Base-by-base conservation (phyloP, 768 basidiomycete species). In the Tulasnella sp. region DNA sequence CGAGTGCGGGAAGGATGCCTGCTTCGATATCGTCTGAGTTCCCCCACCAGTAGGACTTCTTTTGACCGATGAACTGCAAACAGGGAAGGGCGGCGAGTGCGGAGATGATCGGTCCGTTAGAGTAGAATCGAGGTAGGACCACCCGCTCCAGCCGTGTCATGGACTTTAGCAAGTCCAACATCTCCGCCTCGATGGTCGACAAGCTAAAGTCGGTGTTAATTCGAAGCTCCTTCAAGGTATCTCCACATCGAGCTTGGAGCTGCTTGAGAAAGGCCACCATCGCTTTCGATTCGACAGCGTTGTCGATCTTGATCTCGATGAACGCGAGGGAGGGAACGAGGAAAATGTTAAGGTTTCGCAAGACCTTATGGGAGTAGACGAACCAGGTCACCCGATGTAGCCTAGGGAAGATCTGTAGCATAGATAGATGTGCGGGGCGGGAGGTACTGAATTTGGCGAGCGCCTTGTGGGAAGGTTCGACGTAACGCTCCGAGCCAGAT, bases 281-380 rank as follows among this genome's bases (percentile, higher is more conserved):
- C 29, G 54, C 34, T 24, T 56, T 56, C 38, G 26, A 43, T 41
- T 56, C 54, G 21, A 56, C 54, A 26, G 43, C 54, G 24, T 56
- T 56, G 54, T 56, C 54, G 41, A 56, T 56, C n/a, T 56, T 56
- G 54, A 56, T 56, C 24, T 56, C 54, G 2, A 56, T n/a, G 41
- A 56, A 43, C 23, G 54, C 43, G 21, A 56, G 38, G 24, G 54
- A 56, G 19, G 54, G 54, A 19, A 56, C 54, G 9, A 56, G 41
- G 54, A 56, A 56, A n/a, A 56, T 42, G 38, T 32, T 41, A 1
- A 56, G n/a, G 41, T 56, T 42, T n/a, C 54, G 54, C 7, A 56
- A 41, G 43, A 56, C 54, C 43, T 56, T 56, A 24, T 56, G 54
- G 42, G 54, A 56, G 54, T 56, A 56, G 41, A 56, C 54, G 41